These are phyloP conservation scores for Gaultheria prostrata DNA, from an alignment of 148 eudicot genomes.

Conservation along the genomic window DNA sequence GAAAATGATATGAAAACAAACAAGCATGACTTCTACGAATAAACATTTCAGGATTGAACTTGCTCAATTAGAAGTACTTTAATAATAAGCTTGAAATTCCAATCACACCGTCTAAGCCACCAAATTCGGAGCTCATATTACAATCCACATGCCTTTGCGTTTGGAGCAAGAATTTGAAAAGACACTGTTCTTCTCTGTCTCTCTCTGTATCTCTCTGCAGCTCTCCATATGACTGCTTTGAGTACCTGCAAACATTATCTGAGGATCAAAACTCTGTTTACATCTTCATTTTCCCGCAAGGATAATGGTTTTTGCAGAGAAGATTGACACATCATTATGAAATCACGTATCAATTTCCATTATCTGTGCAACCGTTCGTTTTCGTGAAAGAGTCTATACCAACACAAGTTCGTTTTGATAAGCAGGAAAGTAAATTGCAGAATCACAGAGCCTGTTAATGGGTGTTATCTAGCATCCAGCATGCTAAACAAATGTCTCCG, in stretches of 20 bases:
- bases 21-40: neutral
- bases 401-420: neutral
- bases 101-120: neutral
- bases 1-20: neutral
- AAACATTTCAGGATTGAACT: neutral
- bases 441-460: neutral
- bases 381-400: neutral
- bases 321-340: neutral
- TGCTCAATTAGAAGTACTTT: neutral
- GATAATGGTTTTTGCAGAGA: neutral
- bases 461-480: neutral
- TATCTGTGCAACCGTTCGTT: neutral
- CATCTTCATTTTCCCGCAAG: neutral
- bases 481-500: neutral
- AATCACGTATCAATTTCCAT: neutral
- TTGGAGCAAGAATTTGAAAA: neutral
- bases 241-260: constrained; percentile 5
- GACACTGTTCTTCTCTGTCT: neutral
- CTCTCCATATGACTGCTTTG: neutral
- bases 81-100: neutral
- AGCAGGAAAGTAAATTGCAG: neutral
- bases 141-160: neutral
- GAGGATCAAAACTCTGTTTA: neutral
- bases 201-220: neutral
- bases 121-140: neutral